Percentiles rank a stretch among this genome's conserved stretches.
These are phyloP conservation scores for Hypoxylon sp. DNA, from an alignment of 2,329 filamentous ascomycete species.

Conservation along the genomic window DNA sequence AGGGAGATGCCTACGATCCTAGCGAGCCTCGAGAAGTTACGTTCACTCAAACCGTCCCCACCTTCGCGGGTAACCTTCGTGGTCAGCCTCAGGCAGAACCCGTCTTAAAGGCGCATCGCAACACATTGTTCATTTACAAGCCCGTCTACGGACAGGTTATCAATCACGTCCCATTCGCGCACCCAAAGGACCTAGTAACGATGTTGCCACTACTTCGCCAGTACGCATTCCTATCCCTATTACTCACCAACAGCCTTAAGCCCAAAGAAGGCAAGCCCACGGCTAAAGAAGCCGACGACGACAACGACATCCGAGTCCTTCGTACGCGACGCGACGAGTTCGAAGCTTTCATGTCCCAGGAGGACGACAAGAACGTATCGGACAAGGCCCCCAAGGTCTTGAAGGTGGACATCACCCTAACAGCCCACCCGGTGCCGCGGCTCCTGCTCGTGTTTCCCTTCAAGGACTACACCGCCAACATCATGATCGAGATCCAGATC, in stretches of 20 bases:
- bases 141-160: slow-evolving; percentile 78
- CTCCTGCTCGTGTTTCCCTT: slow-evolving; percentile 70
- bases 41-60: slow-evolving; percentile 63
- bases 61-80: slow-evolving; percentile 53
- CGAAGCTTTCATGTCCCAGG: slow-evolving; percentile 37
- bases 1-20: slow-evolving; percentile 66
- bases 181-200: slow-evolving; percentile 81
- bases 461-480: slow-evolving; percentile 62
- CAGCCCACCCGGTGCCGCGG: slow-evolving; percentile 64
- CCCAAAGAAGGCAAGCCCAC: slow-evolving; percentile 51
- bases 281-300: slow-evolving; percentile 36
- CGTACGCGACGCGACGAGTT: slow-evolving; percentile 45
- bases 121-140: slow-evolving; percentile 79
- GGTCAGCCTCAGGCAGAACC: slow-evolving; percentile 49
- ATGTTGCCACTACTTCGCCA: slow-evolving; percentile 83
- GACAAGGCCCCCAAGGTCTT: slow-evolving; percentile 22
- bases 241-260: slow-evolving; percentile 75
- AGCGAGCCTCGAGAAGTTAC: slow-evolving; percentile 71
- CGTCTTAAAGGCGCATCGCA: slow-evolving; percentile 62
- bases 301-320: slow-evolving; percentile 45
- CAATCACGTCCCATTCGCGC: slow-evolving; percentile 79
- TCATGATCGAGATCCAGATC: slow-evolving; percentile 71
- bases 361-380: neutral
- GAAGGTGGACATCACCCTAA: slow-evolving; percentile 66
- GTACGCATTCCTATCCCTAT: slow-evolving; percentile 77